These are phyloP conservation scores for Colletotrichum caudatum DNA, from an alignment of 2,329 filamentous ascomycete species.

Conservation along the genomic window DNA sequence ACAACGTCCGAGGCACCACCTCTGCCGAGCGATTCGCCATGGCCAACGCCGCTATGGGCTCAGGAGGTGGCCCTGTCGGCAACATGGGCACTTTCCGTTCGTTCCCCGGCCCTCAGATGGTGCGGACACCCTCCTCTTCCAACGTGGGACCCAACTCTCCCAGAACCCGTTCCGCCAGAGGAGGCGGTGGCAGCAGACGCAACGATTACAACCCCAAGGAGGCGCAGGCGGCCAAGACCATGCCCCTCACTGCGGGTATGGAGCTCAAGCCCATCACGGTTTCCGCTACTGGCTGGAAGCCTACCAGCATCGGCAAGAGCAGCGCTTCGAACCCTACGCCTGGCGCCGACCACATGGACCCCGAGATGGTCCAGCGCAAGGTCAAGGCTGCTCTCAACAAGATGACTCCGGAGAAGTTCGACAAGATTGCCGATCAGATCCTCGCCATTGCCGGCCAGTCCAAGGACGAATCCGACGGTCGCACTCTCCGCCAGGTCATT, in stretches of 20 bases:
- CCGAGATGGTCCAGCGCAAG: constrained; percentile 96
- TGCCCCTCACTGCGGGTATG: constrained; percentile 89
- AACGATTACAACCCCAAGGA: constrained; percentile 69
- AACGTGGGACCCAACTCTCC: constrained; percentile 76
- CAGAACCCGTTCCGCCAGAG: constrained; percentile 70
- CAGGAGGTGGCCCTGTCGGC: constrained; percentile 30
- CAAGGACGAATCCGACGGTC: constrained; percentile 93
- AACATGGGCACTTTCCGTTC: constrained; percentile 53
- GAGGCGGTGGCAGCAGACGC: constrained; percentile 70
- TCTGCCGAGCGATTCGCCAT: constrained; percentile 81
- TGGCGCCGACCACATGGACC: constrained; percentile 75
- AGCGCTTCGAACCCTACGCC: constrained; percentile 52
- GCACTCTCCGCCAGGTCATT: constrained; percentile 96
- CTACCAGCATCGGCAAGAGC: constrained; percentile 72
- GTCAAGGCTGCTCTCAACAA: constrained; percentile 99
- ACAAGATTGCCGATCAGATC: constrained; percentile 94
- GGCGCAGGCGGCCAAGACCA: constrained; percentile 81
- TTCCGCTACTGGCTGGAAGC: constrained; percentile 89
- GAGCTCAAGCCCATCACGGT: constrained; percentile 84
- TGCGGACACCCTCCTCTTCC: constrained; percentile 72
- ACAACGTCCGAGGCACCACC: constrained; percentile 72
- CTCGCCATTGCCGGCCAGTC: constrained; percentile 93
- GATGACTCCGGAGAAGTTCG: constrained; percentile 99
- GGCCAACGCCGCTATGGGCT: constrained; percentile 62
- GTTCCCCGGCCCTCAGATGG: constrained; percentile 74